phyloP scores from a whole-genome alignment of 2,329 filamentous ascomycete species.

The Arthrinium phaeospermum region DNA sequence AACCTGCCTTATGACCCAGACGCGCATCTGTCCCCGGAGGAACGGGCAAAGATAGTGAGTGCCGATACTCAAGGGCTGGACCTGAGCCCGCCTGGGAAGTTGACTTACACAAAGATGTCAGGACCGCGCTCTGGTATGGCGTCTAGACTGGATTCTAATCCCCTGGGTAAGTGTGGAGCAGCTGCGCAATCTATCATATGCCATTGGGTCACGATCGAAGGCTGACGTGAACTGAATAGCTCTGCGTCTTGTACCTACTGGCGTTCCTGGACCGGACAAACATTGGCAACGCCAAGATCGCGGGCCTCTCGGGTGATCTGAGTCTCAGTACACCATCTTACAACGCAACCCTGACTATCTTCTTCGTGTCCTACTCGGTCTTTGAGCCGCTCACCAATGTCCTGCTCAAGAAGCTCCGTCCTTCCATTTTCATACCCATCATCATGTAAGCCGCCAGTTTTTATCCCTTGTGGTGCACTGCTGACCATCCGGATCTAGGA shows the following conservation, averaged over 20 bases:
- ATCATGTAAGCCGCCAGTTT: slow-evolving; percentile 69
- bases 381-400: slow-evolving; percentile 83
- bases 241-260: slow-evolving; percentile 75
- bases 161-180: slow-evolving; percentile 39
- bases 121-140: slow-evolving; percentile 40
- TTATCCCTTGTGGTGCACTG: slow-evolving; percentile 28
- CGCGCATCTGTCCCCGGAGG: slow-evolving; percentile 60
- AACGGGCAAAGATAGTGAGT: slow-evolving; percentile 59
- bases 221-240: slow-evolving; percentile 39
- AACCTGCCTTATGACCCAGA: slow-evolving; percentile 56
- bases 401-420: slow-evolving; percentile 76
- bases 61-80: not conserved
- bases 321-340: slow-evolving; percentile 68
- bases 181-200: not conserved
- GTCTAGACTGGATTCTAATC: slow-evolving; percentile 41
- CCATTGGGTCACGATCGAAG: slow-evolving; percentile 31
- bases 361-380: slow-evolving; percentile 84
- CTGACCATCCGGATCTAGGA: slow-evolving; percentile 42
- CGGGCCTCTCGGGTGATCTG: slow-evolving; percentile 60
- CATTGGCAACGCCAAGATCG: slow-evolving; percentile 71
- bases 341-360: slow-evolving; percentile 78
- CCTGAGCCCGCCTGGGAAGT: slow-evolving; percentile 21
- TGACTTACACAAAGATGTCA: slow-evolving; percentile 24
- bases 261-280: slow-evolving; percentile 80
- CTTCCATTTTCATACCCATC: slow-evolving; percentile 78